Base-by-base conservation (phyloP, 2,329 filamentous ascomycete species). In the Talaromyces sp. region DNA sequence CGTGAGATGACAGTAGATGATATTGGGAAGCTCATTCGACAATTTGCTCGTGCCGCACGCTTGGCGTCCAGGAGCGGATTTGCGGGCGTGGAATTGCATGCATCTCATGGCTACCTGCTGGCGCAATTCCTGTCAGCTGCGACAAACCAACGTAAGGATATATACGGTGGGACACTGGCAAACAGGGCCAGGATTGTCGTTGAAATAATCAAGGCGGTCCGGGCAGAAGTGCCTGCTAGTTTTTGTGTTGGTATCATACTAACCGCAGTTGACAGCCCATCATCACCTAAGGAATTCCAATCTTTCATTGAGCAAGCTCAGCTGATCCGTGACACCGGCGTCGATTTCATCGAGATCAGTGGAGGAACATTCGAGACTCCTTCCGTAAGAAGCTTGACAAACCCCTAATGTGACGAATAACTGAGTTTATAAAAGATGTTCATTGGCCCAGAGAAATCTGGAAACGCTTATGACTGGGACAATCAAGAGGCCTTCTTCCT, bases 281-380 rank as follows among this genome's bases (percentile, higher is more conserved):
- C 70, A 19, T 24, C 32, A 5, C 12, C 63, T 10, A 24, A 31
- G 12, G 68, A 64, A 17, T 71, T 71, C 21, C 71, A 80, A 9
- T 83, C 83, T 2, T 81, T 77, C 19, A 68, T 88, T 9, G 78
- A 81, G 65, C 85, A 88, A 66, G 72, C 86, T 3, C 2, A 77
- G 79, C n/a, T 80, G 76, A 1, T 72, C 21, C 56, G 65, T n/a
- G 69, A 66, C 14, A 65, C 66, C 26, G 67, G 68, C 1, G 69
- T 89, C 1, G 87, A 89, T 70, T 88, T 88, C 65, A 71, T 89
- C 0, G 86, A 90, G 69, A 79, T 89, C 27, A 84, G 80, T 17
- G 87, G 87, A 1, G 87, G 87, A 0, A 81, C 73, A 0, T 85
- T 81, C 62, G 81, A 85, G 65, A 71, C 84, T 58, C 79, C 83